Percentiles rank a stretch among this genome's conserved stretches.
Conservation (phyloP, 1,139 yeast species). For the Lodderomyces margitis region DNA sequence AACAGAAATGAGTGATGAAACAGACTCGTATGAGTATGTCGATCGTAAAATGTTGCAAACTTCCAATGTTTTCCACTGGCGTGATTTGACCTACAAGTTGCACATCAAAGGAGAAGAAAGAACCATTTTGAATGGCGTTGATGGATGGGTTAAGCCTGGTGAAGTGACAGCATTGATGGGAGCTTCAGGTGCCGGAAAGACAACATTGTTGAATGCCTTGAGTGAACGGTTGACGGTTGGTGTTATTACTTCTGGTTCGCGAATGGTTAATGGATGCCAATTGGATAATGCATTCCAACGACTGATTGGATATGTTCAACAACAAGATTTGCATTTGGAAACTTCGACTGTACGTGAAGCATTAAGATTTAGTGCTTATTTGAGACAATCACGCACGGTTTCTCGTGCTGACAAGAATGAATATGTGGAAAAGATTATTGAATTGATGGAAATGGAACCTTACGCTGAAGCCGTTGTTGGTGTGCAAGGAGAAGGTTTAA, state of each 20-base stretch:
- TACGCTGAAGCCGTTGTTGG: constrained; percentile 42
- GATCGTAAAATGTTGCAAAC: constrained; percentile 12
- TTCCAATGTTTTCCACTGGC: constrained; percentile 66
- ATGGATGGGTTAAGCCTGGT: constrained; percentile 56
- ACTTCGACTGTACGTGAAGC: constrained; percentile 41
- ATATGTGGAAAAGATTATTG: constrained; percentile 36
- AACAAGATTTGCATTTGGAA: constrained; percentile 39
- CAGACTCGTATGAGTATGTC: constrained; percentile 21
- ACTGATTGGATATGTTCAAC: constrained; percentile 43
- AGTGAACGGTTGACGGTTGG: constrained; percentile 37
- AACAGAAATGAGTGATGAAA: constrained; percentile 19
- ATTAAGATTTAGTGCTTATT: constrained; percentile 33
- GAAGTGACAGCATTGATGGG: constrained; percentile 33
- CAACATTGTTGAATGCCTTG: constrained; percentile 34
- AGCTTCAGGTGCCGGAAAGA: constrained; percentile 38
- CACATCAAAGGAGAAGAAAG: constrained; percentile 63
- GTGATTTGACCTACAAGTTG: constrained; percentile 70
- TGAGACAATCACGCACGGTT: constrained; percentile 33
- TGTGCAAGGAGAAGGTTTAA: constrained; percentile 41
- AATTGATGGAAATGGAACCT: constrained; percentile 23
- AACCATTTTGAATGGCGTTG: constrained; percentile 63
- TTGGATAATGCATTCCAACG: constrained; percentile 37
- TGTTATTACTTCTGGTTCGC: constrained; percentile 31
- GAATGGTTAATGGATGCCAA: constrained; percentile 34
- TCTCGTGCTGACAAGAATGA: constrained; percentile 30